Evolutionary conservation across 768 basidiomycete genomes (phyloP).

Genomic region (Coprinopsis strossmayeri): DNA sequence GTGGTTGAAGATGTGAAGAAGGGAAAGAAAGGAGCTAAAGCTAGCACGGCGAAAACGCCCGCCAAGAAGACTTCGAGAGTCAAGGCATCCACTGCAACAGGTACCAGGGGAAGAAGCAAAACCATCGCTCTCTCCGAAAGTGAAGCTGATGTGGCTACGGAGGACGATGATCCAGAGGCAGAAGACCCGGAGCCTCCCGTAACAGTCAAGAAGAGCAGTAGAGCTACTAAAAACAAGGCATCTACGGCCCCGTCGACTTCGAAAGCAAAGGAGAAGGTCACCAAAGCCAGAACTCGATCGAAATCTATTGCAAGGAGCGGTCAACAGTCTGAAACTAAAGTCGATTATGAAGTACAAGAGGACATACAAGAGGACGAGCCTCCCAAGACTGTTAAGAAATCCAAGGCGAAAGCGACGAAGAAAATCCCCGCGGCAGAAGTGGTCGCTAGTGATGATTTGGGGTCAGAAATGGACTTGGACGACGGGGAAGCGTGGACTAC

Average conservation of each 20-base stretch:
- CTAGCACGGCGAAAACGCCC: background rate
- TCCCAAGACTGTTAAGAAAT: background rate
- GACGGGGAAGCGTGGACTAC: background rate
- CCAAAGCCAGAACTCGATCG: constrained; percentile 16
- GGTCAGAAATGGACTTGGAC: background rate
- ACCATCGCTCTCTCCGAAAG: background rate
- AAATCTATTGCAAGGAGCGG: constrained; percentile 20
- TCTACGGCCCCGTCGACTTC: background rate
- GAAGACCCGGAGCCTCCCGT: background rate
- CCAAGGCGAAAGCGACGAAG: background rate
- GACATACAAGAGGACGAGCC: background rate
- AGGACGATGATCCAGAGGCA: background rate
- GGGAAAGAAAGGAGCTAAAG: background rate
- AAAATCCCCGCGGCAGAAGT: too few species aligned
- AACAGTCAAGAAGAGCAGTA: constrained; percentile 1
- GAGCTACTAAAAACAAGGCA: background rate
- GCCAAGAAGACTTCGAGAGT: background rate
- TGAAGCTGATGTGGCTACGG: background rate
- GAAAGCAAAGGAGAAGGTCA: too few species aligned
- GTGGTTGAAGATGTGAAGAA: background rate
- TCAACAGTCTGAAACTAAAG: constrained; percentile 3
- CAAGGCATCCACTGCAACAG: background rate
- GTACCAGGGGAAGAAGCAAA: background rate
- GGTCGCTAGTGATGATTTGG: too few species aligned
- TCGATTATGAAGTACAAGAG: background rate